Evolutionary conservation across 179 eudicot species (phyloP).

Genomic region (Spinacia oleracea): DNA sequence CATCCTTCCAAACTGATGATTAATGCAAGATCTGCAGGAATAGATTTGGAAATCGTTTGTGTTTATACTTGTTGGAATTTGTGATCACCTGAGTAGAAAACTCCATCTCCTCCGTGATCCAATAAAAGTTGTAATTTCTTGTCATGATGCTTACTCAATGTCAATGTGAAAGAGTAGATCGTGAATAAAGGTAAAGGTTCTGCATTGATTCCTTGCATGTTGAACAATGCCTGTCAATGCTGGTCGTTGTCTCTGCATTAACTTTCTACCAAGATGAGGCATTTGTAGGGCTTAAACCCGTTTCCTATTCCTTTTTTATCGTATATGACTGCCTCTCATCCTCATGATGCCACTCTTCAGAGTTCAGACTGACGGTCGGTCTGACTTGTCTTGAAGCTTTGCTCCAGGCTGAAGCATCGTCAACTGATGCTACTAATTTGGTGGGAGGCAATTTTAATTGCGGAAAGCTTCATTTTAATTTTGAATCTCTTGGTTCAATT

Average conservation of each 20-base stretch:
- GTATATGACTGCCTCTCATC: neutral
- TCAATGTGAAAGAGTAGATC: neutral
- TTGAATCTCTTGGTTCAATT: too few relatives aligned
- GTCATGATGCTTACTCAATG: neutral
- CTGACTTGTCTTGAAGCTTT: neutral
- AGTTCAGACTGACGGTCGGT: too few relatives aligned
- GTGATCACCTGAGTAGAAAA: neutral
- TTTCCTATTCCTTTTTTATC: neutral
- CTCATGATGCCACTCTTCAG: neutral
- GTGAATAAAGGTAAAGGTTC: too few relatives aligned
- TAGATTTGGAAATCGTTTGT: neutral
- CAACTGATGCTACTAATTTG: neutral
- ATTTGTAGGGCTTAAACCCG: neutral
- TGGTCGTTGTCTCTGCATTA: neutral
- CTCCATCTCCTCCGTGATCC: neutral
- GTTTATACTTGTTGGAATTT: neutral
- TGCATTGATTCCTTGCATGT: neutral
- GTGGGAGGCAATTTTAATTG: neutral
- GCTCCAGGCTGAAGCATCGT: neutral
- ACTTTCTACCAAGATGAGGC: neutral
- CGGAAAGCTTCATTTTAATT: neutral
- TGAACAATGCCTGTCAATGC: neutral
- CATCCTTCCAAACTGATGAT: constrained; percentile 48
- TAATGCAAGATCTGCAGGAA: constrained; percentile 8
- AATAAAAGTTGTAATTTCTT: neutral